Base-by-base conservation (phyloP, 441 rosid genomes). In the Gossypium schwendimanii region DNA sequence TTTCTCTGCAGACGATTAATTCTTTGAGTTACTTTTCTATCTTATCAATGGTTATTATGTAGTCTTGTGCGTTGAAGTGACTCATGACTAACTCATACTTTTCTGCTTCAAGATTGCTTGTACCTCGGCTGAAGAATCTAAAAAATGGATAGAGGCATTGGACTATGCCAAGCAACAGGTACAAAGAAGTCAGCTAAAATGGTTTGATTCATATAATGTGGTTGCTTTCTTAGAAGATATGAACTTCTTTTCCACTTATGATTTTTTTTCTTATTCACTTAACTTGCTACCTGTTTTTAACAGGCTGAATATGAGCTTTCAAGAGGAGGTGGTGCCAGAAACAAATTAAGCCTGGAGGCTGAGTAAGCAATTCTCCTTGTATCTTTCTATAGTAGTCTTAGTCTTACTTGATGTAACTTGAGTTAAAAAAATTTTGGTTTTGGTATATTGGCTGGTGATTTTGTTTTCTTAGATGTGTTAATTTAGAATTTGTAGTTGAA, bases 81-180 rank as follows among this genome's bases (percentile, higher is more conserved):
- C 50, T 65, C 57, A 9, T 8, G 47, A 28, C 63, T 73, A 36
- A 76, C 54, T 73, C 63, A 44, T 63, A 28, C 72, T 63, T 61
- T 72, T 72, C 69, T 79, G 41, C 71, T 84, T 81, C 71, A 72
- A 94, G 99, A 91, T 94, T 84, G 99, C 95, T 78, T 92, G 98
- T 84, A 86, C 89, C 75, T 80, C 91, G 1, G 97, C 96, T 79
- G 99, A 91, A 81, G 98, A 94, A 85, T 89, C 87, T 75, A 75
- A 79, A 57, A 87, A 89, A 79, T 94, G 99, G 99, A 82, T 87
- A 78, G 99, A 94, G 77, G 99, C 99, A 77, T 94, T 94, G 88
- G 92, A 94, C 78, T 85, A 85, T 49, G 96, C 98, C 74, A 94
- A 94, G 86, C 96, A 92, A 75, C 98, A 92, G 94, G 99, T 94